Percentiles rank a stretch among this genome's conserved stretches.
Evolutionary conservation across 1,139 yeast genomes (phyloP).

Genomic region (Suhomyces terraborum): DNA sequence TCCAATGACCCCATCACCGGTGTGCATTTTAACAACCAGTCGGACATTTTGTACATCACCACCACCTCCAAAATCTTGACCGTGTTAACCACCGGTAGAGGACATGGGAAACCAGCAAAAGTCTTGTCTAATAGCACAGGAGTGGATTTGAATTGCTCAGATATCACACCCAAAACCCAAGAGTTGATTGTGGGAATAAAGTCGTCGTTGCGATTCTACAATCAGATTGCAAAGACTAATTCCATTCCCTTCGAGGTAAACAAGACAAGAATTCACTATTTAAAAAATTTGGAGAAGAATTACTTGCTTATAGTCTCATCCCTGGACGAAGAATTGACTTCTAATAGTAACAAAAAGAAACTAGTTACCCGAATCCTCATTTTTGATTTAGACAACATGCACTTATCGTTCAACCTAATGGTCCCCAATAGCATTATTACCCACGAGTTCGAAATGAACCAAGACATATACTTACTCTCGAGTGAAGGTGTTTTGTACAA

Average conservation of each 20-base stretch:
- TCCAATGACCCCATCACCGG: slow-evolving; percentile 81
- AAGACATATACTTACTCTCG: slow-evolving; percentile 60
- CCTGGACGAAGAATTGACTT: slow-evolving; percentile 27
- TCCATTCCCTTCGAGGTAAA: slow-evolving; percentile 60
- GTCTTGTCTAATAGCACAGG: slow-evolving; percentile 66
- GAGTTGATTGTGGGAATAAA: slow-evolving; percentile 57
- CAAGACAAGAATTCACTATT: slow-evolving; percentile 54
- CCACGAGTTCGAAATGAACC: slow-evolving; percentile 54
- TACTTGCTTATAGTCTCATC: slow-evolving; percentile 62
- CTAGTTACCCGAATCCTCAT: slow-evolving; percentile 55
- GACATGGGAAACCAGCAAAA: slow-evolving; percentile 66
- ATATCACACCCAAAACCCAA: slow-evolving; percentile 38
- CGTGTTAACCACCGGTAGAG: slow-evolving; percentile 77
- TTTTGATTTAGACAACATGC: slow-evolving; percentile 67
- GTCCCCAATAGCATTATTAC: slow-evolving; percentile 64
- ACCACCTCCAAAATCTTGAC: slow-evolving; percentile 73
- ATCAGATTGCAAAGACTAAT: slow-evolving; percentile 55
- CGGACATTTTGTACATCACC: slow-evolving; percentile 55
- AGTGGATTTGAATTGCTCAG: slow-evolving; percentile 70
- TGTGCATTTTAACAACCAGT: slow-evolving; percentile 53
- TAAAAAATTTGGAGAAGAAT: slow-evolving; percentile 31
- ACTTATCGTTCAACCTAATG: slow-evolving; percentile 68
- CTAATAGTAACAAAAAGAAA: slow-evolving; percentile 14
- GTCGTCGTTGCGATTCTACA: slow-evolving; percentile 56
- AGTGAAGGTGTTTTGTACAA: slow-evolving; percentile 75